Percentiles rank a stretch among this genome's conserved stretches.
Evolutionary conservation across 1,139 yeast genomes (phyloP).

Genomic region (Candida mesenterica): DNA sequence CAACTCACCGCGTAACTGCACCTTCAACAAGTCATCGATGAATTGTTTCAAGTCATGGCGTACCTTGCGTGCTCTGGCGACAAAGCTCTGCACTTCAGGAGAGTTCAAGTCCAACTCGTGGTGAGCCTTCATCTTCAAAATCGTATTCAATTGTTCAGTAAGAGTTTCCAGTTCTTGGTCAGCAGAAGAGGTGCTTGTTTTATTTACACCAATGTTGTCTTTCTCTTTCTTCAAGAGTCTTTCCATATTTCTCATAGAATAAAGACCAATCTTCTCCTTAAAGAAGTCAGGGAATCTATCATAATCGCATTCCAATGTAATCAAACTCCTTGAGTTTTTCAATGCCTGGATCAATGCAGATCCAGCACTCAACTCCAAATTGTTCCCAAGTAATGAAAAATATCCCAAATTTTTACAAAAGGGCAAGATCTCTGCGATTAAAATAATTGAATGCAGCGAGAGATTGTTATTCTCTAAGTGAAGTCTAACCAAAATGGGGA

Average conservation of each 20-base stretch:
- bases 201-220: slow-evolving; percentile 28
- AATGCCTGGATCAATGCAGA: slow-evolving; percentile 42
- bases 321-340: slow-evolving; percentile 38
- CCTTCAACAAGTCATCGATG: slow-evolving; percentile 54
- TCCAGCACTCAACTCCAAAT: slow-evolving; percentile 44
- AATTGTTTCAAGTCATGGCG: slow-evolving; percentile 50
- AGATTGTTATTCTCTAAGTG: slow-evolving; percentile 63
- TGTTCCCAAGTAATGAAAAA: slow-evolving; percentile 60
- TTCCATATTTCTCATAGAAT: slow-evolving; percentile 74
- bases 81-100: slow-evolving; percentile 37
- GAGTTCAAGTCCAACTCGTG: slow-evolving; percentile 20
- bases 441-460: slow-evolving; percentile 43
- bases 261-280: slow-evolving; percentile 60
- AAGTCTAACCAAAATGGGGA: slow-evolving; percentile 52
- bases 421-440: slow-evolving; percentile 62
- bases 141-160: slow-evolving; percentile 37
- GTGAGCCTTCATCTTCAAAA: slow-evolving; percentile 33
- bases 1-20: slow-evolving; percentile 53
- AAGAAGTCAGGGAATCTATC: slow-evolving; percentile 41
- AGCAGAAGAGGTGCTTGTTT: background rate
- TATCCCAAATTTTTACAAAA: slow-evolving; percentile 57
- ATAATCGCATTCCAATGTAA: slow-evolving; percentile 41
- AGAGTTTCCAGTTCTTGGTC: slow-evolving; percentile 21
- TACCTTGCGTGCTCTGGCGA: slow-evolving; percentile 42
- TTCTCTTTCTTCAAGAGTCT: slow-evolving; percentile 22